phyloP scores from a whole-genome alignment of 371 early-diverging fungal species.

The Haplosporangium sp. region DNA sequence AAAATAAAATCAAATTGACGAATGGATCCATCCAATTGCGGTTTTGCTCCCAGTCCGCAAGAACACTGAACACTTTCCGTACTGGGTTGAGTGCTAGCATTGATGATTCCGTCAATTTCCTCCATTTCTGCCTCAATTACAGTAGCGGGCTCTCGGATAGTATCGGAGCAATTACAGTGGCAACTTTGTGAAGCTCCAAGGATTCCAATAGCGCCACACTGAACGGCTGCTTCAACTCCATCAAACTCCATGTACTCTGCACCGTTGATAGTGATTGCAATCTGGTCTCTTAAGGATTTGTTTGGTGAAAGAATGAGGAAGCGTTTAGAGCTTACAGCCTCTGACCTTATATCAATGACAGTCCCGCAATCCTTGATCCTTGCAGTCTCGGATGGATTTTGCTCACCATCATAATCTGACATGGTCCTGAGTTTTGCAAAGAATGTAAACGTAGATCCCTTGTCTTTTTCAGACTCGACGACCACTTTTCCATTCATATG shows the following conservation, averaged over 20 bases:
- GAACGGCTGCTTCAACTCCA: conserved; percentile 19
- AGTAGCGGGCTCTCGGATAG: neutral
- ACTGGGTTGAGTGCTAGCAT: neutral
- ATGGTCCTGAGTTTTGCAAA: conserved; percentile 56
- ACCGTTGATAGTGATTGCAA: neutral
- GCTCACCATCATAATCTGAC: conserved; percentile 34
- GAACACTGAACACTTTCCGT: neutral
- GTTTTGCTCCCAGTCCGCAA: neutral
- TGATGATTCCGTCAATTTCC: neutral
- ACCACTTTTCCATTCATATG: conserved; percentile 68
- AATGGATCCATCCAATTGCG: conserved; percentile 1
- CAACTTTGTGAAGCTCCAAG: neutral
- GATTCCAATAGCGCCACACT: conserved; percentile 33
- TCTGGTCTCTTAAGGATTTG: conserved; percentile 21
- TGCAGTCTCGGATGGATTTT: conserved; percentile 40
- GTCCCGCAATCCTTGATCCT: conserved; percentile 40
- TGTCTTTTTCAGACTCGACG: conserved; percentile 64
- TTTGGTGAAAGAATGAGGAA: conserved; percentile 57
- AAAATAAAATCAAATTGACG: conserved; percentile 43
- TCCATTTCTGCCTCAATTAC: neutral
- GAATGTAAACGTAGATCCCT: conserved; percentile 70
- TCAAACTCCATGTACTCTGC: conserved; percentile 30
- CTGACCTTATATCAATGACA: conserved; percentile 27
- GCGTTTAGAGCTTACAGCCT: conserved; percentile 34
- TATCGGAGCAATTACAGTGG: neutral